Evolutionary conservation across 257 asterid genomes (phyloP).

Genomic region (Capsicum pubescens): DNA sequence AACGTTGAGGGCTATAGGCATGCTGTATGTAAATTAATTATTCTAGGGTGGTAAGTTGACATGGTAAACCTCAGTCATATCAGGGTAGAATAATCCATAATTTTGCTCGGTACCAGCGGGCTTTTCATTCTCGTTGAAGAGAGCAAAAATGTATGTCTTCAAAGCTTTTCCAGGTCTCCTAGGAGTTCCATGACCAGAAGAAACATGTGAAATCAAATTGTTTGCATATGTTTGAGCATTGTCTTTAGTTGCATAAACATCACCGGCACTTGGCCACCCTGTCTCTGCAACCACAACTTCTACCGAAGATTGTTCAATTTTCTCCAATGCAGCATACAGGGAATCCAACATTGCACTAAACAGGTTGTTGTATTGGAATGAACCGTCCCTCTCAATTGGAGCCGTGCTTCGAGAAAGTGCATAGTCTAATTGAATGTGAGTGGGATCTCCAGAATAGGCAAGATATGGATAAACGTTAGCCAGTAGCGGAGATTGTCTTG

Average conservation of each 20-base stretch:
- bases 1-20: background rate
- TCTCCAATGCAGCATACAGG: conserved; percentile 48
- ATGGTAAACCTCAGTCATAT: conserved; percentile 50
- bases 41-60: conserved; percentile 29
- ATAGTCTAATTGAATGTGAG: conserved; percentile 34
- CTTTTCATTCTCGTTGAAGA: conserved; percentile 50
- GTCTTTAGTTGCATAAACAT: conserved; percentile 35
- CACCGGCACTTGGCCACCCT: conserved; percentile 65
- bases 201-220: conserved; percentile 44
- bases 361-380: conserved; percentile 41
- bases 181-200: conserved; percentile 50
- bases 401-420: conserved; percentile 36
- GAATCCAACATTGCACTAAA: conserved; percentile 57
- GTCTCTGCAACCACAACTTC: conserved; percentile 57
- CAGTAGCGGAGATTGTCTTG: conserved; percentile 39
- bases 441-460: conserved; percentile 38
- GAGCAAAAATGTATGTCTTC: conserved; percentile 46
- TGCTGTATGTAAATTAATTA: background rate
- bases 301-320: conserved; percentile 34
- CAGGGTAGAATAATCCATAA: conserved; percentile 43
- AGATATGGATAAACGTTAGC: conserved; percentile 49
- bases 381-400: background rate
- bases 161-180: conserved; percentile 43
- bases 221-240: conserved; percentile 47
- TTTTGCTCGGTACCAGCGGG: conserved; percentile 40